Evolutionary conservation across 1,284 basidiomycete genomes (phyloP).

Genomic region (Fistulina hepatica): DNA sequence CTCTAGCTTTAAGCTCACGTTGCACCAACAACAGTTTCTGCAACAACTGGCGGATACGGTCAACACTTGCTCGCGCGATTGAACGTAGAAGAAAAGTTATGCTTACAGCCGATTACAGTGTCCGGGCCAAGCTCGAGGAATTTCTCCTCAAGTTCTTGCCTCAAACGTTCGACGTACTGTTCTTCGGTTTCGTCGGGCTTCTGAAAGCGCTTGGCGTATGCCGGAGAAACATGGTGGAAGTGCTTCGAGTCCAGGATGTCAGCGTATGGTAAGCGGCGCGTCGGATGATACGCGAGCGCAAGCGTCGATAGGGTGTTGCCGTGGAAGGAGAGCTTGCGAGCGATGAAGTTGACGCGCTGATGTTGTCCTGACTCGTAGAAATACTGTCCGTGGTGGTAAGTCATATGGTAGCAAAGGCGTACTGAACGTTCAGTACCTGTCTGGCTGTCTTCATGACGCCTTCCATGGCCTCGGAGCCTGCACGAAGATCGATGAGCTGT

Average conservation of each 20-base stretch:
- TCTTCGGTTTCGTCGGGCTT: conserved; percentile 58
- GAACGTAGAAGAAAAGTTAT: neutral
- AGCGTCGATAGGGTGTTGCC: conserved; percentile 73
- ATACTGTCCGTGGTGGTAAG: conserved; percentile 33
- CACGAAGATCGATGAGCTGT: conserved; percentile 5
- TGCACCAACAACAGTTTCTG: conserved; percentile 37
- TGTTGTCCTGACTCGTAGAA: conserved; percentile 59
- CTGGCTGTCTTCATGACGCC: conserved; percentile 66
- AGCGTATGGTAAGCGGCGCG: conserved; percentile 55
- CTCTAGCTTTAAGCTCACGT: too few relatives aligned
- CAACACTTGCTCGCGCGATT: conserved; percentile 1
- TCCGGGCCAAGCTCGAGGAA: conserved; percentile 71
- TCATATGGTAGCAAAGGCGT: too few relatives aligned
- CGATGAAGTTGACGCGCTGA: conserved; percentile 67
- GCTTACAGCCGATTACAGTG: conserved; percentile 68
- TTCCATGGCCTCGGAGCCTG: conserved; percentile 82
- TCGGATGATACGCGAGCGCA: conserved; percentile 53
- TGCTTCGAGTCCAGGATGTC: conserved; percentile 49
- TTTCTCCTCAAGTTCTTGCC: conserved; percentile 73
- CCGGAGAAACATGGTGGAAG: conserved; percentile 77
- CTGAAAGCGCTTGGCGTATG: conserved; percentile 74
- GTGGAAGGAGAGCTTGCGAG: conserved; percentile 71
- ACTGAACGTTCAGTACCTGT: conserved; percentile 40
- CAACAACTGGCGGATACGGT: conserved; percentile 46
- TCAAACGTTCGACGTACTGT: conserved; percentile 64